Conservation (phyloP, 495 filamentous ascomycete genomes). For the Penicillium malachiteum region DNA sequence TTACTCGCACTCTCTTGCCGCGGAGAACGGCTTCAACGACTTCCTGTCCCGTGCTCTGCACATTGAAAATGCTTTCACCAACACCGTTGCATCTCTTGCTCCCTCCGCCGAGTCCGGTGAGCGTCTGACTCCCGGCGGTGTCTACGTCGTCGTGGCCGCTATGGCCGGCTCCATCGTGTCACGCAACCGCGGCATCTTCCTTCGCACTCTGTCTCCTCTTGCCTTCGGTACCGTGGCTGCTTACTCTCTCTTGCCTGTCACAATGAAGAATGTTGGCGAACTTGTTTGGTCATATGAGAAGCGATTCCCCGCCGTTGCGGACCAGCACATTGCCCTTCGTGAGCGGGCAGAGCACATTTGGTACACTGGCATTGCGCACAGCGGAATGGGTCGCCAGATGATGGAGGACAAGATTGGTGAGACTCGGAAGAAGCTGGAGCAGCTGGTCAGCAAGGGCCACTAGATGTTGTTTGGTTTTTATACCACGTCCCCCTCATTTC, state of each 20-base stretch:
- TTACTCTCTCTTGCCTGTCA: slow-evolving; percentile 71
- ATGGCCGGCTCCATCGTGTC: slow-evolving; percentile 91
- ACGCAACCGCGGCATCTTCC: slow-evolving; percentile 77
- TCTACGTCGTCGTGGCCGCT: slow-evolving; percentile 87
- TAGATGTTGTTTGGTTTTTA: slow-evolving; percentile 24
- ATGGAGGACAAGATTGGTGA: slow-evolving; percentile 75
- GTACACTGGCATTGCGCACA: slow-evolving; percentile 68
- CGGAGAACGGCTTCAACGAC: slow-evolving; percentile 75
- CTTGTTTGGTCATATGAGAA: slow-evolving; percentile 89
- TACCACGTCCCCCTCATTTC: slow-evolving; percentile 4
- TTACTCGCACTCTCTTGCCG: slow-evolving; percentile 65
- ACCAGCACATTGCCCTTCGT: slow-evolving; percentile 68
- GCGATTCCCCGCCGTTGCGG: slow-evolving; percentile 72
- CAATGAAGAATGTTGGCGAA: slow-evolving; percentile 80
- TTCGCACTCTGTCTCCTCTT: slow-evolving; percentile 69
- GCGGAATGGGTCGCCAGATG: slow-evolving; percentile 64
- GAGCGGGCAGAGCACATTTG: slow-evolving; percentile 66
- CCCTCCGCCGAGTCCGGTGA: slow-evolving; percentile 80
- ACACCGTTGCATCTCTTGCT: slow-evolving; percentile 81
- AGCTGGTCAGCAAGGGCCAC: slow-evolving; percentile 86
- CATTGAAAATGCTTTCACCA: slow-evolving; percentile 76
- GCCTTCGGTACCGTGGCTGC: slow-evolving; percentile 71
- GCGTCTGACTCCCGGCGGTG: slow-evolving; percentile 74
- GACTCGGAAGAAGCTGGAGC: slow-evolving; percentile 73
- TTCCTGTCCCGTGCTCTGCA: slow-evolving; percentile 70